Conservation (phyloP, 1,139 yeast genomes). For the Magnusiomyces fungicola region DNA sequence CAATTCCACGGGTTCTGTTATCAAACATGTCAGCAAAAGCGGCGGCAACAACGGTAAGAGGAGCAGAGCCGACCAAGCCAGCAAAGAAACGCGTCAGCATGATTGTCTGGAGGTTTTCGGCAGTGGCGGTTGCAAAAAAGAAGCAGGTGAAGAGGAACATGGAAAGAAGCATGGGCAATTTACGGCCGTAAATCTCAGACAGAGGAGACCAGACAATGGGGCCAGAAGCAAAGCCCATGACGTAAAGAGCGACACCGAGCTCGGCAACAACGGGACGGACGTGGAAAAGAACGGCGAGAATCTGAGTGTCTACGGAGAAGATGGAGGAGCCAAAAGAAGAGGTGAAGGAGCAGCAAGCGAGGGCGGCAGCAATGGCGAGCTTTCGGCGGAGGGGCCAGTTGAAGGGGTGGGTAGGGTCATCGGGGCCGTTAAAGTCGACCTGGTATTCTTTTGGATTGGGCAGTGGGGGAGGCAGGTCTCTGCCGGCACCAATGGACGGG, state of each 20-base stretch:
- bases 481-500: conserved; percentile 38
- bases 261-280: conserved; percentile 29
- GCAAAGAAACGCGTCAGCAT: conserved; percentile 68
- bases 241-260: conserved; percentile 64
- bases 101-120: conserved; percentile 64
- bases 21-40: conserved; percentile 70
- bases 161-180: conserved; percentile 47
- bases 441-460: conserved; percentile 41
- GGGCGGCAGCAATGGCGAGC: conserved; percentile 18
- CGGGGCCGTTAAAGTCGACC: conserved; percentile 47
- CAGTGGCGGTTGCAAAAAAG: conserved; percentile 65
- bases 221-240: conserved; percentile 76
- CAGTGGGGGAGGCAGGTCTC: conserved; percentile 42
- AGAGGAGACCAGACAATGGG: conserved; percentile 78
- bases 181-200: conserved; percentile 69
- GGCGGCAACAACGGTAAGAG: conserved; percentile 78
- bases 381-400: conserved; percentile 40
- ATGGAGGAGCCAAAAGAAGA: conserved; percentile 41
- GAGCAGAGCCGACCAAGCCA: conserved; percentile 73
- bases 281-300: conserved; percentile 26
- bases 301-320: conserved; percentile 33
- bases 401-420: conserved; percentile 45
- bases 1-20: conserved; percentile 58
- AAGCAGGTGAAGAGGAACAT: conserved; percentile 51
- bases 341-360: conserved; percentile 31